Base-by-base conservation (phyloP, 352 stramenopile genomes). In the Phytophthora sansomeana region DNA sequence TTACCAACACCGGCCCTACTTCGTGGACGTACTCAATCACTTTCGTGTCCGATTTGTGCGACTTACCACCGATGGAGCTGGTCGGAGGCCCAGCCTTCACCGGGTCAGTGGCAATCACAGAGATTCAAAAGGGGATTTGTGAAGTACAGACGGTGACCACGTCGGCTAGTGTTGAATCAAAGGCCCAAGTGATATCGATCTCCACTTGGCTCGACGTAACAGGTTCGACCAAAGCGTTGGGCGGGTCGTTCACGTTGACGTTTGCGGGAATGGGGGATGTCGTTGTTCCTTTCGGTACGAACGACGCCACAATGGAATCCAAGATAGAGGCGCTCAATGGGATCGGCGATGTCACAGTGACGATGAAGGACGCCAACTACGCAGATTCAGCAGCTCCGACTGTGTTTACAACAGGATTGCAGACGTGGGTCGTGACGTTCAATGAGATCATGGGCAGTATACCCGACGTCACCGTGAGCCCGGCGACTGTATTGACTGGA, bases 91-190 rank as follows among this genome's bases (percentile, higher is more conserved):
- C 70, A 0, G 29, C 57, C 1, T 93, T 90, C 50, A 74, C 6
- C 82, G 65, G 35, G 0, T 63, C 72, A 0, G 65, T 81, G 7
- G n/a, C 73, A 14, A 91, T 92, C 47, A 88, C 48, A 0, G 74
- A 93, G 49, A 52, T 95, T 2, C 84, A 93, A 16, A 89, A 88
- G 13, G 97, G 96, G 30, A 63, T 92, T n/a, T 97, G 95, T 16
- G 97, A 99, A 69, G 83, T 99, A 6, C 97, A 99, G 80, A 98
- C 92, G 0, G 85, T 99, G 33, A 91, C 88, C 2, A 91, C 95
- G 11, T 96, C 92, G 16, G 81, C 89, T 6, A 97, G 97, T 48
- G 80, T 93, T 5, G 85, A 94, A 44, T 98, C 97, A 35, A 88
- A 90, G 3, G 74, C 91, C 0, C 92, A 98, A 55, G 81, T 98